phyloP scores from a whole-genome alignment of 176 grass and related monocot genomes.

The Ampelocalamus luodianensis region DNA sequence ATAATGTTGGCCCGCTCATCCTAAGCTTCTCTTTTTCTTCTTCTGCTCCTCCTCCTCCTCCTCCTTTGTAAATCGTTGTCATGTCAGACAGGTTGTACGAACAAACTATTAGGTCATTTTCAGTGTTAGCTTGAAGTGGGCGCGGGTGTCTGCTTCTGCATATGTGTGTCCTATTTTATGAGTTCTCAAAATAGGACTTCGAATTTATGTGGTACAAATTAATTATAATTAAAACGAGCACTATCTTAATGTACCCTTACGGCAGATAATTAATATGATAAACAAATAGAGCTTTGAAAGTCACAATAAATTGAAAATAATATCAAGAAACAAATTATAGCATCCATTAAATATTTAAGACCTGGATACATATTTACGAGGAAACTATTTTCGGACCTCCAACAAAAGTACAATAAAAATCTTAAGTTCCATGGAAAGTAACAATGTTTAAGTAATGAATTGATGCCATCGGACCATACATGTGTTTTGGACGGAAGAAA shows the following conservation, averaged over 20 bases:
- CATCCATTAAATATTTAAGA: too few species aligned
- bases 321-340: background rate
- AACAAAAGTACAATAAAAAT: too few species aligned
- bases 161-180: background rate
- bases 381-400: too few species aligned
- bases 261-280: background rate
- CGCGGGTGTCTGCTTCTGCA: background rate
- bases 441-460: too few species aligned
- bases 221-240: background rate
- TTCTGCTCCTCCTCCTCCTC: too few species aligned
- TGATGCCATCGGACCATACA: too few species aligned
- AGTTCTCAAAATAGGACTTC: background rate
- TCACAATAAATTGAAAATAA: background rate
- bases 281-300: background rate
- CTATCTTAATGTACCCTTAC: background rate
- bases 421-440: too few species aligned
- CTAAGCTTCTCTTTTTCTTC: background rate
- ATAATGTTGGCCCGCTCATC: background rate
- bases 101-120: background rate
- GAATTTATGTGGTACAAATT: background rate
- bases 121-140: conserved; percentile 1
- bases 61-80: background rate
- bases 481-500: too few species aligned
- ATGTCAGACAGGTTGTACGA: background rate
- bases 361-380: too few species aligned